phyloP scores from a whole-genome alignment of 2,329 filamentous ascomycete genomes.

The Bisporella sp. region DNA sequence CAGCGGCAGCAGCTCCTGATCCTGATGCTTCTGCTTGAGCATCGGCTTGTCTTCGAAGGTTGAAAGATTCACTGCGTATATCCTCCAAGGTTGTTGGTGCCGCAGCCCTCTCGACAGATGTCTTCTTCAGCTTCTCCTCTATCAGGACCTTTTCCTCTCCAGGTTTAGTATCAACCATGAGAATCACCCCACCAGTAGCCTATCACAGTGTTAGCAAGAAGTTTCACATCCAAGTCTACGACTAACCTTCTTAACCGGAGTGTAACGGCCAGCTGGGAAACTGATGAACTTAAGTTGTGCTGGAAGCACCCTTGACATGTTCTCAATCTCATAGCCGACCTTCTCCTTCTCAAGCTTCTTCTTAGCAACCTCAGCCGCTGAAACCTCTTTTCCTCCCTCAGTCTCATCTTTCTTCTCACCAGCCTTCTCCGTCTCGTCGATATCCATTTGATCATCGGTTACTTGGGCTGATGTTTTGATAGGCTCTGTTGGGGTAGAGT shows the following conservation, averaged over 20 bases:
- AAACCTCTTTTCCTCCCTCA: constrained; percentile 51
- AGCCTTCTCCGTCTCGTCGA: constrained; percentile 56
- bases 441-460: constrained; percentile 79
- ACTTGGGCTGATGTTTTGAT: constrained; percentile 44
- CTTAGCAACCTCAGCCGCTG: constrained; percentile 55
- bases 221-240: neutral
- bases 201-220: constrained; percentile 39
- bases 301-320: constrained; percentile 92
- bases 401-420: constrained; percentile 55
- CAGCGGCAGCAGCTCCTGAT: constrained; percentile 60
- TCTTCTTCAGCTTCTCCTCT: constrained; percentile 89
- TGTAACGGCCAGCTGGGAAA: constrained; percentile 84
- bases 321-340: constrained; percentile 90
- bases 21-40: constrained; percentile 21
- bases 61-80: constrained; percentile 25
- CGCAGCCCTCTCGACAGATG: constrained; percentile 54
- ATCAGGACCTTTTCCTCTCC: constrained; percentile 73
- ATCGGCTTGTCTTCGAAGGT: constrained; percentile 35
- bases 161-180: constrained; percentile 80
- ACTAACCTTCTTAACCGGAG: constrained; percentile 82
- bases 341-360: constrained; percentile 96
- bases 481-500: constrained; percentile 68
- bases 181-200: constrained; percentile 88
- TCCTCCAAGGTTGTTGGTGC: constrained; percentile 27
- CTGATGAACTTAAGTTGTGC: constrained; percentile 92